These are phyloP conservation scores for Balansia obtecta DNA, from an alignment of 2,329 filamentous ascomycete genomes.

Conservation along the genomic window DNA sequence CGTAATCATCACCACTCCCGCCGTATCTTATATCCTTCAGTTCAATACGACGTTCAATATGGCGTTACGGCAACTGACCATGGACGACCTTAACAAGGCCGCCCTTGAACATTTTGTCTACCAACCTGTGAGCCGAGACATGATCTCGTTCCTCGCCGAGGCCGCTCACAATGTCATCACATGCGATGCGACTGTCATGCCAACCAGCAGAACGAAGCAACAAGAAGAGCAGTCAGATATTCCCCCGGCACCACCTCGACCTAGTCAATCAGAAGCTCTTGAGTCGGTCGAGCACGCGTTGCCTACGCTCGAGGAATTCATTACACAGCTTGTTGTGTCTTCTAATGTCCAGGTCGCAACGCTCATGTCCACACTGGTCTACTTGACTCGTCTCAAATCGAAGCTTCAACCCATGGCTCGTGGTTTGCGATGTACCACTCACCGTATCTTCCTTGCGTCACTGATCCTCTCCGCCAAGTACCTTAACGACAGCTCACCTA, in stretches of 20 bases:
- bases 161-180: constrained; percentile 69
- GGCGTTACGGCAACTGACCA: constrained; percentile 35
- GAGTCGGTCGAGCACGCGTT: constrained; percentile 41
- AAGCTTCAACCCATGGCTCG: constrained; percentile 89
- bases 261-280: constrained; percentile 34
- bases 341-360: constrained; percentile 97
- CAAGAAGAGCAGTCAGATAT: constrained; percentile 14
- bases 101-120: constrained; percentile 75
- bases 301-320: constrained; percentile 81
- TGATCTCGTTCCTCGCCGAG: constrained; percentile 65
- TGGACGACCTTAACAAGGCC: constrained; percentile 52
- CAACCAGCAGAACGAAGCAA: constrained; percentile 23
- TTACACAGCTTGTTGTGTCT: constrained; percentile 76
- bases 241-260: constrained; percentile 38
- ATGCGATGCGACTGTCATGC: constrained; percentile 54
- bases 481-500: constrained; percentile 94
- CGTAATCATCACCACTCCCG: not conserved
- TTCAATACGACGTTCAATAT: constrained; percentile 34
- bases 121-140: constrained; percentile 58
- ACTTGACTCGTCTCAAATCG: constrained; percentile 71
- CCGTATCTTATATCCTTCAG: not conserved
- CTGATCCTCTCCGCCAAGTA: constrained; percentile 90
- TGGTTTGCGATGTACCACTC: constrained; percentile 89
- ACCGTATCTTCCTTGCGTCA: constrained; percentile 89
- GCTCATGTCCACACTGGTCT: constrained; percentile 92